Evolutionary conservation across 1,139 yeast species (phyloP).

Genomic region (Casaregolazyma lundiana): DNA sequence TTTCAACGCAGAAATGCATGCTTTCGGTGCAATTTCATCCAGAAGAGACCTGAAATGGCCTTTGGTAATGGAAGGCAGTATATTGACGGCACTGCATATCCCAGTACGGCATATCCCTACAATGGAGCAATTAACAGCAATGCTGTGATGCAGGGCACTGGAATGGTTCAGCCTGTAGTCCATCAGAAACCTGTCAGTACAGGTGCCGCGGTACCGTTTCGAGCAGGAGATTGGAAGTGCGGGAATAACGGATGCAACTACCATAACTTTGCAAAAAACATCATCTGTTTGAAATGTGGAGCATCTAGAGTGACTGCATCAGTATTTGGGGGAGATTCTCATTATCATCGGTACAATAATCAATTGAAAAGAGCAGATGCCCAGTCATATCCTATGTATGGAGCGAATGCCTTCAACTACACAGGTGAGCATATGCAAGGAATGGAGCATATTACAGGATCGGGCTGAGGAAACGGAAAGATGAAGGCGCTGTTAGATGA

Average conservation of each 20-base stretch:
- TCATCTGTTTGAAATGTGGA: conserved; percentile 83
- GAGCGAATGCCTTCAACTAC: not conserved
- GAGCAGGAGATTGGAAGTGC: conserved; percentile 98
- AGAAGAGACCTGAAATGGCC: not conserved
- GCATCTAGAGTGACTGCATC: conserved; percentile 59
- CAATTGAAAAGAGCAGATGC: conserved; percentile 4
- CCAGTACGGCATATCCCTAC: conserved; percentile 10
- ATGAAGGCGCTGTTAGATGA: too few relatives aligned
- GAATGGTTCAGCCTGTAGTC: conserved; percentile 3
- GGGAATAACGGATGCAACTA: conserved; percentile 70
- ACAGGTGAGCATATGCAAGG: not conserved
- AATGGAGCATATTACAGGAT: not conserved
- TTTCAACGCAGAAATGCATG: conserved; percentile 94
- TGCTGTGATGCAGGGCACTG: conserved; percentile 8
- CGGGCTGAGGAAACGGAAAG: too few relatives aligned
- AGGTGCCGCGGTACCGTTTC: conserved; percentile 62
- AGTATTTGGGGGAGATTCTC: conserved; percentile 18
- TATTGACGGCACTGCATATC: conserved; percentile 6
- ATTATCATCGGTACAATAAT: conserved; percentile 6
- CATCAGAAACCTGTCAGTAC: conserved; percentile 2
- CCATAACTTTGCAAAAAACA: conserved; percentile 90
- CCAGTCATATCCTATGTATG: conserved; percentile 1
- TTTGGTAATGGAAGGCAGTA: conserved; percentile 4
- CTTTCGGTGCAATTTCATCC: conserved; percentile 84
- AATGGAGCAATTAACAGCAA: conserved; percentile 10